Percentiles rank a stretch among this genome's conserved stretches.
Conservation (phyloP, 139 green algal genomes). For the Edaphochlamys debaryana region DNA sequence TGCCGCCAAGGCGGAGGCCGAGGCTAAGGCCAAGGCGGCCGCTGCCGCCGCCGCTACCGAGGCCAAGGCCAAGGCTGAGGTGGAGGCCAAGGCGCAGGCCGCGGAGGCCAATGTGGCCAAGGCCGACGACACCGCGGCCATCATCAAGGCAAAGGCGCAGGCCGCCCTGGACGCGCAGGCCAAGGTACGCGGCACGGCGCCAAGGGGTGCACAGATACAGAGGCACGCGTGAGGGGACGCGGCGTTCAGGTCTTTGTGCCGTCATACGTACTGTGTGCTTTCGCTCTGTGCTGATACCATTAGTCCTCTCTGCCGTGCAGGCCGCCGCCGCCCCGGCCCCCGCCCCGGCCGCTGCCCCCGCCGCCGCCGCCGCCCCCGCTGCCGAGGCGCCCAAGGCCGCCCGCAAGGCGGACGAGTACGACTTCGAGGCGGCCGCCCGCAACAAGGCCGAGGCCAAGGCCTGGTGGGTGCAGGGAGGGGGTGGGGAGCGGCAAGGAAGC, state of each 20-base stretch:
- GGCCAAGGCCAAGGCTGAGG: neutral
- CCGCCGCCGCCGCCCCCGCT: neutral
- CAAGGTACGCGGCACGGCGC: too few species aligned
- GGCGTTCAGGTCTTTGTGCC: neutral
- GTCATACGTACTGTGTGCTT: neutral
- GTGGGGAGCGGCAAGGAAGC: neutral
- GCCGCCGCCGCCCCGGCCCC: neutral
- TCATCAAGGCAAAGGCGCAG: too few species aligned
- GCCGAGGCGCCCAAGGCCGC: conserved; percentile 2
- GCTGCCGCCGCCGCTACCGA: neutral
- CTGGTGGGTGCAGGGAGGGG: neutral
- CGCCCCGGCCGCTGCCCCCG: neutral
- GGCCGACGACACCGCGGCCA: neutral
- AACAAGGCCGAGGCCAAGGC: conserved; percentile 39
- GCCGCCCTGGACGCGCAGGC: too few species aligned
- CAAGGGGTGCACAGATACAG: neutral
- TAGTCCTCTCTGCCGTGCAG: neutral
- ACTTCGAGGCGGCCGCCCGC: neutral
- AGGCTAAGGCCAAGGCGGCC: neutral
- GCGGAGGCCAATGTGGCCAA: conserved; percentile 1
- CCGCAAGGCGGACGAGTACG: conserved; percentile 31
- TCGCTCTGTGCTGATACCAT: neutral
- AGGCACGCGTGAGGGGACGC: too few species aligned
- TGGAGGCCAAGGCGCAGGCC: conserved; percentile 10
- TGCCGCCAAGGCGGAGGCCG: too few species aligned